phyloP scores from a whole-genome alignment of 1,284 basidiomycete species.

The Ceratobasidium sp. region DNA sequence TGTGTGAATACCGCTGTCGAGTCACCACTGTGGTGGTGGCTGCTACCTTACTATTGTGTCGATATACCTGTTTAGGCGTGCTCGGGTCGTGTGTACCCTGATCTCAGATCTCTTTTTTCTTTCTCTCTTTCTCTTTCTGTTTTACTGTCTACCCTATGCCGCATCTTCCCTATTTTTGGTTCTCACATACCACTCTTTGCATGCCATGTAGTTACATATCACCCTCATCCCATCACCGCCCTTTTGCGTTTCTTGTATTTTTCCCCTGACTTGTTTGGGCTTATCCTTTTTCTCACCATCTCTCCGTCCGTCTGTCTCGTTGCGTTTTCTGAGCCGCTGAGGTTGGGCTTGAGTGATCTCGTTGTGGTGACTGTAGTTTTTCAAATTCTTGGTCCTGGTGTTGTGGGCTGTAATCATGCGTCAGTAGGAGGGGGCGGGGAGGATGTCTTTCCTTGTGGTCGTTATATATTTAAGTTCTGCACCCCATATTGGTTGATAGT shows the following conservation, averaged over 20 bases:
- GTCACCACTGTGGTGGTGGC: background rate
- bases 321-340: no score
- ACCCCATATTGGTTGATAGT: no score
- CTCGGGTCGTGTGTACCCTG: constrained; percentile 9
- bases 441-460: no score
- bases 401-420: no score
- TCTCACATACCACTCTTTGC: background rate
- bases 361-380: constrained; percentile 31
- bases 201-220: constrained; percentile 16
- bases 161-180: constrained; percentile 1
- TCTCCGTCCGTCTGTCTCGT: no score
- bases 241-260: constrained; percentile 31
- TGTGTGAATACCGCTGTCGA: constrained; percentile 32
- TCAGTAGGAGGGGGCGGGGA: no score
- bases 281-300: background rate
- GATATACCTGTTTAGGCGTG: constrained; percentile 6
- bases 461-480: no score
- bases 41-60: constrained; percentile 7
- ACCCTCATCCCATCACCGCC: constrained; percentile 29
- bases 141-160: background rate
- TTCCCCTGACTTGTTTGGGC: constrained; percentile 8
- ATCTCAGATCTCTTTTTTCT: constrained; percentile 16
- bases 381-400: background rate
- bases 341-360: background rate
- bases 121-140: background rate